Base-by-base conservation (phyloP, 305 asterid species). In the Solanum chacoense region DNA sequence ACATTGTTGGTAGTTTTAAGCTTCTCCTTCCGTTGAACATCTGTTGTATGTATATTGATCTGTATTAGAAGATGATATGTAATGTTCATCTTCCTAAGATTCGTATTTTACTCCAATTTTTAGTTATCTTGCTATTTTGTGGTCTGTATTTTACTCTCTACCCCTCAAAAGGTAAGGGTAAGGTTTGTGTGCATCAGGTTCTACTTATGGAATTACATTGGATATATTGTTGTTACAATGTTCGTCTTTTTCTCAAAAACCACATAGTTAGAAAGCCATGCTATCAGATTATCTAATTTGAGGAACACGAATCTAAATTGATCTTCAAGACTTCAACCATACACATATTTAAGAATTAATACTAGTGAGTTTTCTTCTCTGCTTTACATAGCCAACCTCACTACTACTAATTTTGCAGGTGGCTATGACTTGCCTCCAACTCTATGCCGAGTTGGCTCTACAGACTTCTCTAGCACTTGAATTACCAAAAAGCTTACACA, bases 381-480 rank as follows among this genome's bases (percentile, higher is more conserved):
- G 85, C 69, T 79, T 37, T 40, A 79, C 35, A 1, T 45, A 42
- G 69, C 69, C 28, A 42, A 72, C 71, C 20, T 86, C 71, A 29
- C 35, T 75, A 37, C 84, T 77, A 55, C 35, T 32, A 72, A 76
- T 50, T 14, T 84, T 91, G 93, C 95, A 96, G 99, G 95, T 97
- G 85, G 98, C 98, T 6, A 92, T 94, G 96, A 93, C 92, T 85
- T 97, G 99, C 90, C 94, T 96, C 87, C 98, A 95, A 91, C 95
- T 94, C 87, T 98, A 97, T 88, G 92, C 96, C 22, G 99, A 95
- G 93, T 93, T 96, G 97, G 97, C 94, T 83, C 92, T 97, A 84
- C 98, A 94, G 92, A 95, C 97, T 79, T 95, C 96, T 85, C 94
- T 98, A 88, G 96, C 95, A n/a, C 93, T 96, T 22, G 98, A 94